phyloP scores from a whole-genome alignment of 345 rosid species.

The Lagerstroemia speciosa region DNA sequence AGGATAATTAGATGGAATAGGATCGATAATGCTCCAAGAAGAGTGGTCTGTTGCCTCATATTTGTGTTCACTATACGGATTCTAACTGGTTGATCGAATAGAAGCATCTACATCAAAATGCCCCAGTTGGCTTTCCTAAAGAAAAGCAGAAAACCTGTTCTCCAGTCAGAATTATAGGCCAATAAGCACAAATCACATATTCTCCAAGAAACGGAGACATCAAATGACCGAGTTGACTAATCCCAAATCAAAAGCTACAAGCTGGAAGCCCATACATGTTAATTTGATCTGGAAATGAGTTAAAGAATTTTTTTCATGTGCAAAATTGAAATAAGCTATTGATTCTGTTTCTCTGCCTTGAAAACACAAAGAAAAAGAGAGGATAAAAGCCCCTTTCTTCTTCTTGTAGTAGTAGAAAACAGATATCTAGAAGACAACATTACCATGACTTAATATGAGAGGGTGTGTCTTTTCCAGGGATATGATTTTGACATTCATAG shows the following conservation, averaged over 20 bases:
- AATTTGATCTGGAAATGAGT: background rate
- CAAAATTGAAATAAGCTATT: background rate
- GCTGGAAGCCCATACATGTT: background rate
- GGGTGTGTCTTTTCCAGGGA: background rate
- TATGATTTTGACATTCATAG: background rate
- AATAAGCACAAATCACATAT: background rate
- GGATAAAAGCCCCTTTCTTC: background rate
- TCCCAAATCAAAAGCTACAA: background rate
- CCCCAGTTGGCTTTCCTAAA: too few relatives aligned
- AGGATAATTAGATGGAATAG: slow-evolving; percentile 23
- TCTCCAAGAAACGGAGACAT: background rate
- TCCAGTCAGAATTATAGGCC: too few relatives aligned
- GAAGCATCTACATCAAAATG: too few relatives aligned
- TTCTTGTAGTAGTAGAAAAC: background rate
- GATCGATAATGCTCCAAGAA: slow-evolving; percentile 23
- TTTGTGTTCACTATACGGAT: slow-evolving; percentile 5
- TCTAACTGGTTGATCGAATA: background rate
- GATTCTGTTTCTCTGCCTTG: background rate
- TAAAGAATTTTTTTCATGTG: background rate
- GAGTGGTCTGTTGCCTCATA: slow-evolving; percentile 29
- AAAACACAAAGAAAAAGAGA: background rate
- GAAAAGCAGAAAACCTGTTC: too few relatives aligned
- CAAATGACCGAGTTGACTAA: background rate
- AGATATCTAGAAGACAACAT: background rate
- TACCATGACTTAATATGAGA: background rate